Evolutionary conservation across 345 rosid species (phyloP).

Genomic region (Gossypium sturtianum): DNA sequence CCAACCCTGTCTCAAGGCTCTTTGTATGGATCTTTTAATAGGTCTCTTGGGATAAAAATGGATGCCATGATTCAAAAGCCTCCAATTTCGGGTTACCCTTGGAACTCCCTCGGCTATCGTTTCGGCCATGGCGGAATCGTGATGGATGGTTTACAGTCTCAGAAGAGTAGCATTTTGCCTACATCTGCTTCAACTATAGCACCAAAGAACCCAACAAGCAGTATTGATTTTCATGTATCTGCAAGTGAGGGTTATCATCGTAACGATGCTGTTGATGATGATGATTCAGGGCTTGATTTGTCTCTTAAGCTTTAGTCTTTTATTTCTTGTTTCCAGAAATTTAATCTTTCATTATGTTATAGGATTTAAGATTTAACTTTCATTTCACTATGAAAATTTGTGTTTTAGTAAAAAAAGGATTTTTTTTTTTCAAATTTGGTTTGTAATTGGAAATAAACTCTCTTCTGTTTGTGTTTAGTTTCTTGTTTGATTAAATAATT

Average conservation of each 20-base stretch:
- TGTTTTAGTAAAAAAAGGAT: neutral
- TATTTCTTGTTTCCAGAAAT: too few relatives aligned
- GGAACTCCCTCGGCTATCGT: conserved; percentile 14
- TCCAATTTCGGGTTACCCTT: conserved; percentile 5
- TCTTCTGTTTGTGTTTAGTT: neutral
- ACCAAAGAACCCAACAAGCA: neutral
- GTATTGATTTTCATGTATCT: neutral
- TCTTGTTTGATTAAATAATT: neutral
- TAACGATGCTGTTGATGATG: neutral
- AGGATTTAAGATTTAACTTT: neutral
- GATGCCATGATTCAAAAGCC: conserved; percentile 12
- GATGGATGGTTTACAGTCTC: conserved; percentile 13
- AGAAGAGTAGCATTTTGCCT: neutral
- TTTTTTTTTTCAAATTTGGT: neutral
- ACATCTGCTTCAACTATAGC: neutral
- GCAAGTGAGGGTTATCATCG: neutral
- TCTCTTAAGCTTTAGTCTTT: conserved; percentile 20
- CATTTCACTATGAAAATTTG: neutral
- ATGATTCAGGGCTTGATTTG: conserved; percentile 23
- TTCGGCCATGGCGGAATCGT: conserved; percentile 9
- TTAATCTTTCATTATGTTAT: neutral
- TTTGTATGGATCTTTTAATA: conserved; percentile 18
- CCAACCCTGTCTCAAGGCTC: conserved; percentile 4
- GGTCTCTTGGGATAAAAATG: conserved; percentile 16
- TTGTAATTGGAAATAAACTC: neutral